phyloP scores from a whole-genome alignment of 129 eudicot genomes.

The sunflower (Helianthus annuus) region DNA sequence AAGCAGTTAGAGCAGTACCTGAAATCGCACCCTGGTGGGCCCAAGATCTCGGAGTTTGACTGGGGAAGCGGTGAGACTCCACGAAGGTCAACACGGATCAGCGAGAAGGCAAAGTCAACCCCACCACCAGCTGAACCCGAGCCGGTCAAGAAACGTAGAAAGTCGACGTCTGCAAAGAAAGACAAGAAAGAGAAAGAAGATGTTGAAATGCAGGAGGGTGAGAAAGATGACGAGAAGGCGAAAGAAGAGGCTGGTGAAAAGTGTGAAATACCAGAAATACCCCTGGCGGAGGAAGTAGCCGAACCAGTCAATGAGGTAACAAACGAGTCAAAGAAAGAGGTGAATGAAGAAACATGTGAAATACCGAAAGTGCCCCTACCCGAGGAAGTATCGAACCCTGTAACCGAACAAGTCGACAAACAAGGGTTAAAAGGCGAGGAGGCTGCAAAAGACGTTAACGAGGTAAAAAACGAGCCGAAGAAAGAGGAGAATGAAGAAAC shows the following conservation, averaged over 20 bases:
- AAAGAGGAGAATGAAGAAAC: slow-evolving; percentile 18
- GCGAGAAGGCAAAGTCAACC: slow-evolving; percentile 63
- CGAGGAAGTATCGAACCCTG: too few species aligned
- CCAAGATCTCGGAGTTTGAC: slow-evolving; percentile 64
- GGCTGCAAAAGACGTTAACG: slow-evolving; percentile 15
- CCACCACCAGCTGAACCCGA: slow-evolving; percentile 56
- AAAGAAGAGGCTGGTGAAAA: slow-evolving; percentile 31
- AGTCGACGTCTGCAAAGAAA: slow-evolving; percentile 52
- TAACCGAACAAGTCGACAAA: slow-evolving; percentile 3
- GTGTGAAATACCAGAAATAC: slow-evolving; percentile 25
- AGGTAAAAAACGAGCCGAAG: slow-evolving; percentile 20
- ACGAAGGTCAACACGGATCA: slow-evolving; percentile 71
- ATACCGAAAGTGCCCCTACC: slow-evolving; percentile 12
- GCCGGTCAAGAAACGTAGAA: slow-evolving; percentile 56
- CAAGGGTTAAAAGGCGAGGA: slow-evolving; percentile 12
- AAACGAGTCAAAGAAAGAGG: slow-evolving; percentile 20
- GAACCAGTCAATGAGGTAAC: slow-evolving; percentile 1
- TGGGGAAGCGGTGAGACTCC: slow-evolving; percentile 81
- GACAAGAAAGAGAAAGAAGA: slow-evolving; percentile 50
- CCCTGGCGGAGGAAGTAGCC: slow-evolving; percentile 15
- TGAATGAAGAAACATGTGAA: slow-evolving; percentile 12
- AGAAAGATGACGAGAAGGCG: slow-evolving; percentile 24
- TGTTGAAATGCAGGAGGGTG: slow-evolving; percentile 36
- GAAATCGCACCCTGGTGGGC: slow-evolving; percentile 82
- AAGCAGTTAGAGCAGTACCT: slow-evolving; percentile 72